phyloP scores from a whole-genome alignment of 139 green algal genomes.

The Eudorina sp. region DNA sequence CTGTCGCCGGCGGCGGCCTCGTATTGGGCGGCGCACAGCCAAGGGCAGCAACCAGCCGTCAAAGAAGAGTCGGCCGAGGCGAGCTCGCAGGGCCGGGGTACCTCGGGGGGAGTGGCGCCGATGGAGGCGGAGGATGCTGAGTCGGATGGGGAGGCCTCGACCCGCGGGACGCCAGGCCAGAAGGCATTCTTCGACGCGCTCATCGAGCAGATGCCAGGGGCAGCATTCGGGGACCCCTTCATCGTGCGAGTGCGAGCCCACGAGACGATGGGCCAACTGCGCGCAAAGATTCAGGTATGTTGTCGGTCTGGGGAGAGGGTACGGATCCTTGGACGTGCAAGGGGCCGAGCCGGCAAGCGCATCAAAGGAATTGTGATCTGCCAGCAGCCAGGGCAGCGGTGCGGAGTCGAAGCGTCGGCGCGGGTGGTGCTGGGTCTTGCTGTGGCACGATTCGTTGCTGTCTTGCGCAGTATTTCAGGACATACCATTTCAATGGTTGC shows the following conservation, averaged over 20 bases:
- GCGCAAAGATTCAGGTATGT: conserved; percentile 74
- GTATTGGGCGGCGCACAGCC: background rate
- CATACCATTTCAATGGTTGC: too few relatives aligned
- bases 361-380: too few relatives aligned
- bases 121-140: background rate
- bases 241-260: conserved; percentile 75
- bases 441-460: too few relatives aligned
- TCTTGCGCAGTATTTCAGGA: too few relatives aligned
- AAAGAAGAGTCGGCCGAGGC: background rate
- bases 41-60: background rate
- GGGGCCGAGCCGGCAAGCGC: too few relatives aligned
- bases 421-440: too few relatives aligned
- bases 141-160: background rate
- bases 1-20: background rate
- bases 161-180: background rate
- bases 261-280: conserved; percentile 86
- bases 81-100: conserved; percentile 6
- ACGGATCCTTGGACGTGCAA: too few relatives aligned
- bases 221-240: conserved; percentile 93
- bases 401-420: too few relatives aligned
- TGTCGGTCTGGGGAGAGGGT: too few relatives aligned
- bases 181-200: background rate
- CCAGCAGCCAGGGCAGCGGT: too few relatives aligned
- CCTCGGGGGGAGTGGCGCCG: background rate
- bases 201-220: conserved; percentile 22